phyloP scores from a whole-genome alignment of 345 rosid genomes.

The Adansonia digitata region DNA sequence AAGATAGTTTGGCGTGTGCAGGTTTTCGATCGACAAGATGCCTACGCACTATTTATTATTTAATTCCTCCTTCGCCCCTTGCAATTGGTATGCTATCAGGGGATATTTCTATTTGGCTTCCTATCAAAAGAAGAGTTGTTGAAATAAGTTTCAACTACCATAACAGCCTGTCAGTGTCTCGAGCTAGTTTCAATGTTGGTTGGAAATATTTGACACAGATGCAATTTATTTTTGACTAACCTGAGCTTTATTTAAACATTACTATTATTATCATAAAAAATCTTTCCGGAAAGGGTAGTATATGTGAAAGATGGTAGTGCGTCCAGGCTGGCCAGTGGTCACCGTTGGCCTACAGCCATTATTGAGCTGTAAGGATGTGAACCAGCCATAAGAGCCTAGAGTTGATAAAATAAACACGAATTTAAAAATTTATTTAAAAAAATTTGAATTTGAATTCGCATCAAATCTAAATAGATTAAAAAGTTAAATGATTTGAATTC shows the following conservation, averaged over 20 bases:
- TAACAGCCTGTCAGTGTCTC: neutral
- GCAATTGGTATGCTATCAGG: neutral
- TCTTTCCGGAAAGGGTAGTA: neutral
- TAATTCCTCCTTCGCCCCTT: neutral
- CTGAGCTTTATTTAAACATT: neutral
- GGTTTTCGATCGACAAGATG: neutral
- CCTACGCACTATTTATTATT: neutral
- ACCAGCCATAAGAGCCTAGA: too few relatives aligned
- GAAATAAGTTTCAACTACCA: neutral
- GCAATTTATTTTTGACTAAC: neutral
- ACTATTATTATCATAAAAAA: neutral
- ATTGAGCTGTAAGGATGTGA: neutral
- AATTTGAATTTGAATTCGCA: too few relatives aligned
- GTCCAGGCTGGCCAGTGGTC: slow-evolving; percentile 1
- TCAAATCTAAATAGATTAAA: too few relatives aligned
- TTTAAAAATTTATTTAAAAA: too few relatives aligned
- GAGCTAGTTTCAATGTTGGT: neutral
- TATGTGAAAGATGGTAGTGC: neutral
- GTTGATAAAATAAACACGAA: too few relatives aligned
- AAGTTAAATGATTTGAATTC: too few relatives aligned
- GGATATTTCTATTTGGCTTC: neutral
- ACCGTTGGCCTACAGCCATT: neutral
- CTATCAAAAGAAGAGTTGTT: neutral
- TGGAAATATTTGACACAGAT: neutral
- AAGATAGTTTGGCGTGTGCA: neutral